These are phyloP conservation scores for Eragrostis nindensis DNA, from an alignment of 176 grass and related monocot species.

Conservation along the genomic window DNA sequence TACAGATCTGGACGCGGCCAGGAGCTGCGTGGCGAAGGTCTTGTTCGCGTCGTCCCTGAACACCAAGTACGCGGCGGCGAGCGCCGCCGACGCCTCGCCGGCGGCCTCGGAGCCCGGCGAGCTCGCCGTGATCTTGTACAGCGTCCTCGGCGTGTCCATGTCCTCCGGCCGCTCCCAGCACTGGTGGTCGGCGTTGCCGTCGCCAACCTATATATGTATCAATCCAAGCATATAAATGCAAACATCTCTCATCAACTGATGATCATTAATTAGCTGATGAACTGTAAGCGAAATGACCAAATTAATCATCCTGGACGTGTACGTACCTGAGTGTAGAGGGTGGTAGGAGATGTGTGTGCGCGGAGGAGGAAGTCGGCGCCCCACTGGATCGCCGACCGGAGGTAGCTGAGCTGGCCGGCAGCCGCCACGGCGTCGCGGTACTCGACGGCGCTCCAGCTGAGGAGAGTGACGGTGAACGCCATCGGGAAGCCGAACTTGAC, in stretches of 20 bases:
- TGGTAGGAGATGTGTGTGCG: conserved; percentile 46
- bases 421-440: conserved; percentile 28
- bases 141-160: conserved; percentile 66
- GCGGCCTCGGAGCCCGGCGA: conserved; percentile 61
- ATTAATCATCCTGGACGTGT: background rate
- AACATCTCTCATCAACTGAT: background rate
- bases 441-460: conserved; percentile 67
- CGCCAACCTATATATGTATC: conserved; percentile 47
- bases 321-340: conserved; percentile 62
- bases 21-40: conserved; percentile 30
- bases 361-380: conserved; percentile 57
- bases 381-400: conserved; percentile 56
- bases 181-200: conserved; percentile 63
- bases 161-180: conserved; percentile 83
- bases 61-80: conserved; percentile 46
- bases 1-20: conserved; percentile 48
- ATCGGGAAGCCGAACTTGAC: conserved; percentile 78
- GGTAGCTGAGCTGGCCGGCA: conserved; percentile 38
- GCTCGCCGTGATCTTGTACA: conserved; percentile 54
- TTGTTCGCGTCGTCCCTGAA: conserved; percentile 41
- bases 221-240: background rate
- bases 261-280: background rate
- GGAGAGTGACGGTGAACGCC: conserved; percentile 55
- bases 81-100: conserved; percentile 54
- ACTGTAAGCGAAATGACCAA: background rate